Evolutionary conservation across 2,329 filamentous ascomycete species (phyloP), one percentile per base, ranked within the genome.

Genomic region (Colletotrichum australisinense): DNA sequence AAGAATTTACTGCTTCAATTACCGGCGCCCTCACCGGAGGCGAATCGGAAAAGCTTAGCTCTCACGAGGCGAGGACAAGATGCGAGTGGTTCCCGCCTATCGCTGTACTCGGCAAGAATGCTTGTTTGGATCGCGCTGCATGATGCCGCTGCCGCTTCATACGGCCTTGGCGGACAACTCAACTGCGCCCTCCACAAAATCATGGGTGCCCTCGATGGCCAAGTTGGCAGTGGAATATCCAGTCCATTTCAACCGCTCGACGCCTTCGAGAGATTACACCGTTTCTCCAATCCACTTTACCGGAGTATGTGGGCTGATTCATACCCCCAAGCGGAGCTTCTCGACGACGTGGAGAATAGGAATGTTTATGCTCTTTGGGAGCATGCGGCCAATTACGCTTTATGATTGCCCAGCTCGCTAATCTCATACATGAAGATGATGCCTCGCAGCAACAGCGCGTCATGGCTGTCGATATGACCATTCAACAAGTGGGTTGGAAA

Each of bases 341-440:
- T 82, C 1, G 81, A 83, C 52, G 81, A 83, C 26, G 75, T 81
- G 5, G 80, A 83, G 70, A 83, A 83, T 53, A 77, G 80, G 24
- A 80, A 78, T 42, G 76, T 81, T 4, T 82, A 80, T 35, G 76
- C 76, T 11, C 75, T 83, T 75, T 80, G 19, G 78, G 78, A 7
- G 77, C 77, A 38, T 78, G 77, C 59, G 76, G 76, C 49, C 80
- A 82, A 69, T 74, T 82, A 3, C 78, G 81, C 1, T 81, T 77
- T 55, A 78, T 80, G 75, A 79, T 80, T 11, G 79, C 81, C n/a
- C 76, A 79, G 56, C 76, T 83, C 4, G 71, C 67, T 32, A 73
- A 57, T 49, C 62, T 67, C 16, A 72, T 73, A 14, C 74, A 78
- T n/a, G 76, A 78, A 28, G 69, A 64, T 8, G 66, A 76, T 8